These are phyloP conservation scores for Lactarius hengduanensis DNA, from an alignment of 768 basidiomycete genomes.

Conservation along the genomic window DNA sequence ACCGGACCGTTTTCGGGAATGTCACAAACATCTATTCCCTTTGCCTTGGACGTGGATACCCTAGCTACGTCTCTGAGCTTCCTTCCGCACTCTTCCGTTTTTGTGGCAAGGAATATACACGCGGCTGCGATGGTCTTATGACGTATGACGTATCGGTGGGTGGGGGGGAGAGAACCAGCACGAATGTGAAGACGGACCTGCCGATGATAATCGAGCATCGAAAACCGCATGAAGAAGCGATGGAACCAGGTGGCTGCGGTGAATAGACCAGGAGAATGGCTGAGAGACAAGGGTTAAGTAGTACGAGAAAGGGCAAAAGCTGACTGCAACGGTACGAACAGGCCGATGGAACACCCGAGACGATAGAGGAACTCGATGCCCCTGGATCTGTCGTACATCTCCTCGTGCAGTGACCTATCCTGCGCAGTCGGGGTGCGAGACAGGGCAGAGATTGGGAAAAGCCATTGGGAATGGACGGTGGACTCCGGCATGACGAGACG, in stretches of 20 bases:
- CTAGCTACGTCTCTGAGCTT: constrained; percentile 84
- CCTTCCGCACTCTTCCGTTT: constrained; percentile 85
- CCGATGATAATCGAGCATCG: constrained; percentile 78
- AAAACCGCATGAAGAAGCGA: constrained; percentile 85
- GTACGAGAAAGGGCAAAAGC: constrained; percentile 18
- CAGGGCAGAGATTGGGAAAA: constrained; percentile 24
- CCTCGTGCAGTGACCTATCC: constrained; percentile 47
- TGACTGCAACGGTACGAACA: constrained; percentile 51
- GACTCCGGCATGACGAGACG: constrained; percentile 7
- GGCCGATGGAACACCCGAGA: constrained; percentile 67
- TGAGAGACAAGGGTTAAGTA: constrained; percentile 36
- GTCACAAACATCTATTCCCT: constrained; percentile 51
- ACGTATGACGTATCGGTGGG: constrained; percentile 19
- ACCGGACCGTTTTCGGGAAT: constrained; percentile 68
- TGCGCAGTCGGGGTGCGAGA: constrained; percentile 26
- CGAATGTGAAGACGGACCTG: constrained; percentile 48
- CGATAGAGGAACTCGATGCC: constrained; percentile 87
- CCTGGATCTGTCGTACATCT: constrained; percentile 75
- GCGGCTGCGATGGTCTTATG: constrained; percentile 77
- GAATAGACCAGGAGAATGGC: constrained; percentile 78
- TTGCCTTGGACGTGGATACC: constrained; percentile 68
- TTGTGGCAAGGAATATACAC: constrained; percentile 87
- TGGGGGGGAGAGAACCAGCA: neutral
- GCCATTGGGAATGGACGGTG: constrained; percentile 19
- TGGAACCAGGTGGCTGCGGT: constrained; percentile 92